Conservation (phyloP, 2,329 filamentous ascomycete species). For the Sporothrix phasma region DNA sequence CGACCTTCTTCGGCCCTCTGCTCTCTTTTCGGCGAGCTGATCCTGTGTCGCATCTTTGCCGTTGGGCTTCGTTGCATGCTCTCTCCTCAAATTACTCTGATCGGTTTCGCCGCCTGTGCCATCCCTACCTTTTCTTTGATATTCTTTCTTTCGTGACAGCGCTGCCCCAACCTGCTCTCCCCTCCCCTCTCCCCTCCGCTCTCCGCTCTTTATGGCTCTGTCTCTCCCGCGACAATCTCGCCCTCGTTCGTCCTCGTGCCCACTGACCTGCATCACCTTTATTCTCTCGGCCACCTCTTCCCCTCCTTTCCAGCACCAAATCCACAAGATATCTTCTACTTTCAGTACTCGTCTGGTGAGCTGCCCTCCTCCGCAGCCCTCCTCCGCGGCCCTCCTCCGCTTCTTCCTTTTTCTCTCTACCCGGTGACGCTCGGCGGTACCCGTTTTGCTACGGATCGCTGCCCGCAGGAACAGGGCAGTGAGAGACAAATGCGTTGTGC, state of each 20-base stretch:
- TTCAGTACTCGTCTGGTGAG: too few relatives aligned
- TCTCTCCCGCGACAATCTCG: neutral
- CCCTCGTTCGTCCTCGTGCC: neutral
- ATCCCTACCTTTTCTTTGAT: too few relatives aligned
- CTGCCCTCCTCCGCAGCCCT: too few relatives aligned
- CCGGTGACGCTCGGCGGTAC: neutral
- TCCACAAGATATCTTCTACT: too few relatives aligned
- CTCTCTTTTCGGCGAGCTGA: too few relatives aligned
- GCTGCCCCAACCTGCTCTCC: too few relatives aligned
- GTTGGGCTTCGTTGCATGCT: too few relatives aligned
- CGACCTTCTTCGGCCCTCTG: neutral
- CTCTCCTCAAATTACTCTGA: too few relatives aligned
- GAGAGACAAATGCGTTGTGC: constrained; percentile 6
- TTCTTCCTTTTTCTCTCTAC: neutral
- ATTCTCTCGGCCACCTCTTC: neutral
- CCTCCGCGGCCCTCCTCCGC: neutral
- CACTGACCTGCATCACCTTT: neutral
- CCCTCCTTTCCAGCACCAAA: too few relatives aligned
- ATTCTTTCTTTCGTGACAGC: too few relatives aligned
- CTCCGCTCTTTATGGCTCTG: neutral
- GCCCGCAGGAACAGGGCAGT: constrained; percentile 6
- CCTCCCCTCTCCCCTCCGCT: too few relatives aligned
- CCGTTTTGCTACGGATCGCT: neutral
- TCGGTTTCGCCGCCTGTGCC: too few relatives aligned
- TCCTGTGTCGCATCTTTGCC: neutral